Conservation (phyloP, 2,329 filamentous ascomycete genomes). For the Alternaria dauci region DNA sequence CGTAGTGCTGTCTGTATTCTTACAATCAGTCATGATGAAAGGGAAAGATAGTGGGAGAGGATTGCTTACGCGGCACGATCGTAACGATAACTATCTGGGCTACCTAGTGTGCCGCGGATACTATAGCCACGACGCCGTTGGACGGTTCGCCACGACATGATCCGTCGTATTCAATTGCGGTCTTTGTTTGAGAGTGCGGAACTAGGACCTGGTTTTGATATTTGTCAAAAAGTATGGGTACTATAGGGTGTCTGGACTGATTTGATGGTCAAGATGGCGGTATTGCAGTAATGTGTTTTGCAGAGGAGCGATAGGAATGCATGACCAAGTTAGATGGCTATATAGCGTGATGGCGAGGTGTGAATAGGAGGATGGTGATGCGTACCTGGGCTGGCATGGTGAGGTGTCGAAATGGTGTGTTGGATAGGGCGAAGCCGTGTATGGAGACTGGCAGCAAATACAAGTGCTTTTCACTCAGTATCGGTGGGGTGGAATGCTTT, state of each 20-base stretch:
- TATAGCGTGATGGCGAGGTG: neutral
- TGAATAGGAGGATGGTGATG: neutral
- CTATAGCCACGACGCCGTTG: neutral
- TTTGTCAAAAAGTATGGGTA: neutral
- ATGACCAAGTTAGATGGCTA: neutral
- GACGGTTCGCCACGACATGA: neutral
- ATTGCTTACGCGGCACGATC: neutral
- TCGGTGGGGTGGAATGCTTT: neutral
- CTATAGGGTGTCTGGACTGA: neutral
- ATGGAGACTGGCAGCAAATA: no score
- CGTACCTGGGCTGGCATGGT: neutral
- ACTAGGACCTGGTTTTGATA: no score
- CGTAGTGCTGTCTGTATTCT: neutral
- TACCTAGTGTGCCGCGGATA: neutral
- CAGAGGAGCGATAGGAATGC: neutral
- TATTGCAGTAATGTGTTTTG: neutral
- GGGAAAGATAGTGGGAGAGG: neutral
- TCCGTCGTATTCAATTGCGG: neutral
- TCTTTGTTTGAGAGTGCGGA: no score
- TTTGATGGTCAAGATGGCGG: neutral
- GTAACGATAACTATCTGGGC: neutral
- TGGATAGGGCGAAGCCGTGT: neutral
- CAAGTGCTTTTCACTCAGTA: neutral
- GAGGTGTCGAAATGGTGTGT: neutral
- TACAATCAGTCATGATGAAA: neutral